These are phyloP conservation scores for Raffaelea ambrosiae DNA, from an alignment of 2,329 filamentous ascomycete species.

Conservation along the genomic window DNA sequence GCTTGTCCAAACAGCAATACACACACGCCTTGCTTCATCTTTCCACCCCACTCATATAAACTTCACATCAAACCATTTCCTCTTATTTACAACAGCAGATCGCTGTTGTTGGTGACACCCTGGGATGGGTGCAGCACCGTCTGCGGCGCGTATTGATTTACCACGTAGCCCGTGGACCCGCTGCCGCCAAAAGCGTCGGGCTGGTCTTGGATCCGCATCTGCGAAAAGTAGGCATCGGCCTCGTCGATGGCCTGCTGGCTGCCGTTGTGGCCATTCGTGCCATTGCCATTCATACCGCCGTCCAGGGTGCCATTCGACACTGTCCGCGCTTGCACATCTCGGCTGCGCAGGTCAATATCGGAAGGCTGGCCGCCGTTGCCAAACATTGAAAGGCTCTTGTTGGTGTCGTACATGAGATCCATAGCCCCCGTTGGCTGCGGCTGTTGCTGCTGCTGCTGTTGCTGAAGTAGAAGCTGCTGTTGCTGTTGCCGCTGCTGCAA, in stretches of 20 bases:
- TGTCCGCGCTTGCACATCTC: constrained; percentile 9
- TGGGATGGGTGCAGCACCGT: constrained; percentile 63
- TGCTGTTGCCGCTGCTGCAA: constrained; percentile 5
- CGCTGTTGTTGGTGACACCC: constrained; percentile 61
- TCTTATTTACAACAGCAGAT: constrained; percentile 47
- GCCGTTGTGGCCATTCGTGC: constrained; percentile 24
- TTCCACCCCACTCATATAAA: too few species aligned
- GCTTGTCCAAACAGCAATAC: too few species aligned
- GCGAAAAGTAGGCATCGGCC: constrained; percentile 83
- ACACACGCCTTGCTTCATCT: too few species aligned
- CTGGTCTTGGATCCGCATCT: constrained; percentile 59
- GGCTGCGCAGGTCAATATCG: constrained; percentile 37
- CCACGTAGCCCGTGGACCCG: constrained; percentile 54
- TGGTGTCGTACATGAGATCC: constrained; percentile 35
- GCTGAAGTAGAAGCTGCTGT: background rate
- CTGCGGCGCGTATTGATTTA: constrained; percentile 74
- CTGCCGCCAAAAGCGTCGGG: constrained; percentile 58
- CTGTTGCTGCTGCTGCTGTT: constrained; percentile 6
- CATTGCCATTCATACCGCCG: constrained; percentile 15
- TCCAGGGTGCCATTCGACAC: background rate
- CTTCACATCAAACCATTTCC: background rate
- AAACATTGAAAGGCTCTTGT: constrained; percentile 53
- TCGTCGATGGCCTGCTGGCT: constrained; percentile 69
- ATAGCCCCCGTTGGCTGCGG: constrained; percentile 28
- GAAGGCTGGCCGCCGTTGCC: constrained; percentile 44